Evolutionary conservation across 2,329 filamentous ascomycete genomes (phyloP), one percentile per base, ranked within the genome.

Genomic region (Stagonosporopsis vannaccii): DNA sequence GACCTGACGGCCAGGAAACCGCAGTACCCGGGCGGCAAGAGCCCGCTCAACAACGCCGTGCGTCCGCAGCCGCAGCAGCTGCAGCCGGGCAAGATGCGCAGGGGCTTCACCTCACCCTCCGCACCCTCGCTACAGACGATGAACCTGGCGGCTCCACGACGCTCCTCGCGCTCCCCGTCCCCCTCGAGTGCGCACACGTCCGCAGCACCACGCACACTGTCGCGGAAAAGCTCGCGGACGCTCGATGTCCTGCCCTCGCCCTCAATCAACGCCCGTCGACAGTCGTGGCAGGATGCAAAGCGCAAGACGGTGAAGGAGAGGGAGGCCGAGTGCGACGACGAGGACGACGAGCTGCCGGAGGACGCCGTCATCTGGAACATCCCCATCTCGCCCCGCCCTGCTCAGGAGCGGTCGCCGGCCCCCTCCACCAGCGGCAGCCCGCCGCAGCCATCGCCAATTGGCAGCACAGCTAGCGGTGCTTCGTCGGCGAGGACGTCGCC

Each of bases 301-400:
- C 82, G 88, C 54, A 94, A 92, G 73, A 86, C 88, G 0, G 81
- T 85, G 1, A 78, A 87, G 57, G 86, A 93, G 67, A 80, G 92
- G 48, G 91, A 95, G 71, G 84, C 85, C 51, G 90, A 94, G 70
- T 93, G 91, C 65, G 89, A 93, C 63, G 89, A 92, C 50, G 71
- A 70, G 41, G 90, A 92, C 68, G 86, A 91, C 59, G 82, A 84
- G 54, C 88, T 95, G 26, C 91, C 91, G 0, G 90, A 93, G 23
- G 90, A 91, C 50, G 84, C 90, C 22, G 83, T 92, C 48, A 84
- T 95, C 42, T 90, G 91, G 77, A 95, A 95, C 62, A 88, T 95
- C 2, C 91, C 91, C 5, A 86, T 95, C 41, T 93, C 90, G 0
- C 91, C 91, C 19, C 75, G 77, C 22, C 74, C 75, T 33, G 67